Percentiles rank a stretch among this genome's conserved stretches.
phyloP scores from a whole-genome alignment of 345 rosid species.

The Schrenkiella parvula region DNA sequence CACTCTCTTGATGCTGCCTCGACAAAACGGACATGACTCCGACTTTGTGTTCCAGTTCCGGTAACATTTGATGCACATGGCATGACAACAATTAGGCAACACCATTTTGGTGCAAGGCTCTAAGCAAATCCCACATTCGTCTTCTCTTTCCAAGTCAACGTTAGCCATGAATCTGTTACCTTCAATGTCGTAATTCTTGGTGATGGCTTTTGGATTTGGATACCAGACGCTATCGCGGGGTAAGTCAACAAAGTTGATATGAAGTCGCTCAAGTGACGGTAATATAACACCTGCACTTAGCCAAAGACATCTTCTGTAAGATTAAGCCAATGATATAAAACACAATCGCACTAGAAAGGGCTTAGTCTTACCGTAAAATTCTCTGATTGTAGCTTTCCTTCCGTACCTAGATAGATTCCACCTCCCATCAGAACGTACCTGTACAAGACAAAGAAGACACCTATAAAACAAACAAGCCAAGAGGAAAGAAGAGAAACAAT shows the following conservation, averaged over 20 bases:
- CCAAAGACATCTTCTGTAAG: background rate
- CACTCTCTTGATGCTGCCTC: conserved; percentile 91
- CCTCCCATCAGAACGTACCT: conserved; percentile 67
- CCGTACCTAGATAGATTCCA: conserved; percentile 51
- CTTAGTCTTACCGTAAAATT: conserved; percentile 61
- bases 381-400: conserved; percentile 85
- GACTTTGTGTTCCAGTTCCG: conserved; percentile 90
- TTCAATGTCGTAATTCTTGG: conserved; percentile 43
- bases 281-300: conserved; percentile 63
- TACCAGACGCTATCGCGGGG: conserved; percentile 31
- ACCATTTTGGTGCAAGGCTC: conserved; percentile 96
- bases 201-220: conserved; percentile 29
- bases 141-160: conserved; percentile 75
- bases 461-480: conserved; percentile 21
- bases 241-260: conserved; percentile 47
- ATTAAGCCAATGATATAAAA: background rate
- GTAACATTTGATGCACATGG: conserved; percentile 97
- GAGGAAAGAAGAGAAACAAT: background rate
- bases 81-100: conserved; percentile 86
- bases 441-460: conserved; percentile 28
- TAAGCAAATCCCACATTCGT: conserved; percentile 96
- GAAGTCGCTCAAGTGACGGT: conserved; percentile 82
- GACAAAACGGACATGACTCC: conserved; percentile 94
- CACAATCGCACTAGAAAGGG: background rate
- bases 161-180: conserved; percentile 35